These are phyloP conservation scores for Pouteria glomerata DNA, from an alignment of 148 eudicot genomes.

Conservation along the genomic window DNA sequence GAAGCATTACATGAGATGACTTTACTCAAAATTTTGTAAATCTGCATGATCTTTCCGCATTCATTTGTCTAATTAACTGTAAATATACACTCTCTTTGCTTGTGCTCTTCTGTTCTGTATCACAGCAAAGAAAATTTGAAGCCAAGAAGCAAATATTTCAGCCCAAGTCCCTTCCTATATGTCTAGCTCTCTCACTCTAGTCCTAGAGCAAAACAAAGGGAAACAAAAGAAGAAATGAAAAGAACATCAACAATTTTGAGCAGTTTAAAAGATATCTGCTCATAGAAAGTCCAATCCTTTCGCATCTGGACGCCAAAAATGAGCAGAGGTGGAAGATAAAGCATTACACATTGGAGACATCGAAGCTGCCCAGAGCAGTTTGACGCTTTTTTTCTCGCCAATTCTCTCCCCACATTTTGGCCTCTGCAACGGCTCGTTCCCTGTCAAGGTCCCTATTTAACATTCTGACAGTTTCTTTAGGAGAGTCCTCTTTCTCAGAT, in stretches of 20 bases:
- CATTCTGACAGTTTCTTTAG: conserved; percentile 58
- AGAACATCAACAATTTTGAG: too few species aligned
- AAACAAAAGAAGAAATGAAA: neutral
- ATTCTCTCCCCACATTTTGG: conserved; percentile 89
- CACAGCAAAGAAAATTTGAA: neutral
- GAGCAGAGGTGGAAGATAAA: neutral
- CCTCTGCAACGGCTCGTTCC: conserved; percentile 84
- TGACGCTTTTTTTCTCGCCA: conserved; percentile 58
- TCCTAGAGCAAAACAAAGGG: neutral
- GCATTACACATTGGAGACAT: conserved; percentile 30
- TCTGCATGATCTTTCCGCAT: too few species aligned
- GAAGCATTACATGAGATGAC: too few species aligned
- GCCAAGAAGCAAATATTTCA: neutral
- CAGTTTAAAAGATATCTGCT: too few species aligned
- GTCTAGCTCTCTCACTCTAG: conserved; percentile 13
- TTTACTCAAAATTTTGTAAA: too few species aligned
- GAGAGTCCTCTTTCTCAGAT: conserved; percentile 68
- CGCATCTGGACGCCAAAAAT: neutral
- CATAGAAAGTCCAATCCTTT: neutral
- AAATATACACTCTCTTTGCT: neutral
- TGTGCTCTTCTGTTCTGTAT: neutral
- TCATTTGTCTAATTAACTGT: neutral
- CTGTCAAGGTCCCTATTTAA: conserved; percentile 56
- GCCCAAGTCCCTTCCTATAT: neutral
- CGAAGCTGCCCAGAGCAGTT: conserved; percentile 45